A percentile compares a stretch with the other conserved stretches of the same genome.
phyloP scores from a whole-genome alignment of 345 rosid species.

The Aquilaria sinensis region DNA sequence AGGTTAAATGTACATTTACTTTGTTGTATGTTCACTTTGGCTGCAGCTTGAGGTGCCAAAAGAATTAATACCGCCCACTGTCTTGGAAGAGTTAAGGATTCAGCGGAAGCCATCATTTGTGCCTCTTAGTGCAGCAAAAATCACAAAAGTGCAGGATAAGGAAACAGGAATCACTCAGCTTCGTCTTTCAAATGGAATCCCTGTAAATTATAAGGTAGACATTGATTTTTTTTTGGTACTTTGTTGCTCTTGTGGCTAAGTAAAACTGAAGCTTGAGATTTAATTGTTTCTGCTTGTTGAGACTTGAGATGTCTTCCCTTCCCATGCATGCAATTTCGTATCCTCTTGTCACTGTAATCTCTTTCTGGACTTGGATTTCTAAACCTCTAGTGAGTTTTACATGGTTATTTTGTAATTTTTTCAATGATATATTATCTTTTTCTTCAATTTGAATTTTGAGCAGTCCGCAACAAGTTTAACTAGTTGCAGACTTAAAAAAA shows the following conservation, averaged over 20 bases:
- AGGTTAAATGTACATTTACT: conserved; percentile 1
- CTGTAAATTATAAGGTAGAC: conserved; percentile 77
- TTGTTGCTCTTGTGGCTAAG: no score
- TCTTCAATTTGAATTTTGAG: background rate
- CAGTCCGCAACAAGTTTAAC: no score
- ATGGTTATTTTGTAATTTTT: background rate
- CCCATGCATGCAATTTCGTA: no score
- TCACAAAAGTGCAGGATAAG: conserved; percentile 59
- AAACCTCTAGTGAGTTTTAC: background rate
- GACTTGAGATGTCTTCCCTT: no score
- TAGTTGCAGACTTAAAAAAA: no score
- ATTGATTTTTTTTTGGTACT: background rate
- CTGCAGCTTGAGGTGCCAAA: conserved; percentile 98
- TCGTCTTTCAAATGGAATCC: conserved; percentile 90
- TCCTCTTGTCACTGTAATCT: no score
- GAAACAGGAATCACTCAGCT: conserved; percentile 88
- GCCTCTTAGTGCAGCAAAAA: conserved; percentile 41
- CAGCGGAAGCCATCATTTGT: conserved; percentile 60
- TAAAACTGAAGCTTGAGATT: no score
- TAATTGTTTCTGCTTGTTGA: no score
- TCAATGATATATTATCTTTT: background rate
- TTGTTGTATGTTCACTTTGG: conserved; percentile 12
- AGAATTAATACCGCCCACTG: conserved; percentile 61
- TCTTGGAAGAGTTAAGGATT: conserved; percentile 64
- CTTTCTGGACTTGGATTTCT: background rate